Conservation (phyloP, 257 asterid species). For the Gynochthodes officinalis region DNA sequence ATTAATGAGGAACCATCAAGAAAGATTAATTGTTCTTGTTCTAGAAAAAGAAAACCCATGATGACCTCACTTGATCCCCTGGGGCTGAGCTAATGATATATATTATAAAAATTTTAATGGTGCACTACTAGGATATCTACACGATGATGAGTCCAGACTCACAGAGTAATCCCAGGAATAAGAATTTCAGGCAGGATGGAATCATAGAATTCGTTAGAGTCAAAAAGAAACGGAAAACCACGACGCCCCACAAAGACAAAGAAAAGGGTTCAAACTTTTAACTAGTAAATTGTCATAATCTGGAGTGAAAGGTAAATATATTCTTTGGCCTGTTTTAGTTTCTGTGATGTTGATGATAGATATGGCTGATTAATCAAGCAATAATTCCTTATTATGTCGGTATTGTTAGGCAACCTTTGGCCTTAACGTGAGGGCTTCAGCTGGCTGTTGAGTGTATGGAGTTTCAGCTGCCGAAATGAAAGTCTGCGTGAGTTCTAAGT, state of each 20-base stretch:
- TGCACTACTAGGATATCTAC: background rate
- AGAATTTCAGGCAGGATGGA: background rate
- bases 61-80: background rate
- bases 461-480: background rate
- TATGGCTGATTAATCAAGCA: too few species aligned
- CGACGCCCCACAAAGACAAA: background rate
- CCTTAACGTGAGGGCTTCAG: background rate
- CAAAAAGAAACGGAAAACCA: slow-evolving; percentile 6
- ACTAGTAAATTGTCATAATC: background rate
- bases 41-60: background rate
- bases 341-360: background rate
- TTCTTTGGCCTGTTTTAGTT: background rate
- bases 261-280: slow-evolving; percentile 12
- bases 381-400: background rate
- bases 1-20: background rate
- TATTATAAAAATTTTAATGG: too few species aligned
- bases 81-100: background rate
- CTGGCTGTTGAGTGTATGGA: background rate
- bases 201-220: background rate
- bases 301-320: background rate
- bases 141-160: too few species aligned
- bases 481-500: slow-evolving; percentile 24
- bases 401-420: background rate
- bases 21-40: background rate
- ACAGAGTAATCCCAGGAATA: background rate